Base-by-base conservation (phyloP, 768 basidiomycete species). In the Auriculariales sp. region DNA sequence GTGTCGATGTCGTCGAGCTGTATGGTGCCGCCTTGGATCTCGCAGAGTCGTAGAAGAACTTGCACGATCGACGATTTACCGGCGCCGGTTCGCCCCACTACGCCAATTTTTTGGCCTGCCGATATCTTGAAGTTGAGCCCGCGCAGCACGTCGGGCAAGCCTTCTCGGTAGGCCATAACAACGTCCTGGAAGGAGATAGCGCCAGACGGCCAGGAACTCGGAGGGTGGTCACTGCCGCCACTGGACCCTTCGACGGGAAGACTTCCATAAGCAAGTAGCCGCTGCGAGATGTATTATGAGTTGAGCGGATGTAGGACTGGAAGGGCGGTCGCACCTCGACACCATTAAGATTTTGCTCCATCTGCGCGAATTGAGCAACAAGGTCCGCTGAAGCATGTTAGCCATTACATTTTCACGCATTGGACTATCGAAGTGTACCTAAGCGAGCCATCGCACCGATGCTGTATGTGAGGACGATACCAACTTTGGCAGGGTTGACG, bases 331-430 rank as follows among this genome's bases (percentile, higher is more conserved):
- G 31, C 15, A 32, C 31, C 31, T 85, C 83, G 5, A 80, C 80
- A 0, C 78, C 74, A 55, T 83, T 83, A 74, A 83, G 82, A 57
- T 79, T 78, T 59, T 81, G 77, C 57, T 81, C 79, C 53, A 73
- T 78, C 53, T 70, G 66, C 3, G 79, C 77, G 55, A 75, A 80
- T 28, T 69, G 66, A 1, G 71, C 66, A 14, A 80, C 68, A 61
- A 79, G 69, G 53, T 76, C 68, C 4, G 76, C 74, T 78, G 53
- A 12, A 57, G 42, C 47, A 35, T 12, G 45, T 45, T 49, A 29
- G n/a, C n/a, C n/a, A n/a, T n/a, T n/a, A n/a, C n/a, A n/a, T n/a
- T n/a, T n/a, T n/a, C n/a, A 11, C 33, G 33, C 11, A 34, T n/a
- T n/a, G 15, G 2, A 11, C n/a, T 17, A n/a, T 3, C 14, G 15